Conservation (phyloP, 257 asterid genomes). For the Ocimum tenuiflorum region DNA sequence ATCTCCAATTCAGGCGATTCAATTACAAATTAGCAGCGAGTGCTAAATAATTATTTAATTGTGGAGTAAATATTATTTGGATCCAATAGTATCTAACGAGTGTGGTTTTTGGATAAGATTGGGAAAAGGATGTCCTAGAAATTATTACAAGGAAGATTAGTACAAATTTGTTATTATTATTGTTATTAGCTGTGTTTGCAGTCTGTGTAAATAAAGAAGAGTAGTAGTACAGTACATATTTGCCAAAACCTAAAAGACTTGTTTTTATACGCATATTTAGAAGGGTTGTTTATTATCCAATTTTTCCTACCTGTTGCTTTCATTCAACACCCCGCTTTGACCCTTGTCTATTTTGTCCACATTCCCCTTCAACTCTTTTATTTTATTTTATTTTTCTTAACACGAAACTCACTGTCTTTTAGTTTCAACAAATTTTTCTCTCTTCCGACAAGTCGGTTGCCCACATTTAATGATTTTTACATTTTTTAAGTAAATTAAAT, state of each 20-base stretch:
- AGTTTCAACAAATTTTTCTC: neutral
- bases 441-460: conserved; percentile 2
- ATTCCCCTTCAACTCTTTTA: neutral
- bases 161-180: neutral
- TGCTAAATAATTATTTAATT: no score
- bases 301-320: conserved; percentile 44
- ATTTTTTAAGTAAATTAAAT: neutral
- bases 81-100: no score
- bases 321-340: conserved; percentile 45
- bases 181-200: no score
- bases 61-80: no score
- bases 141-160: no score
- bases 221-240: conserved; percentile 2
- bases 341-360: conserved; percentile 55
- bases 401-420: no score
- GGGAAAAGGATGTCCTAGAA: neutral
- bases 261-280: conserved; percentile 39
- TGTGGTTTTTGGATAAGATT: neutral
- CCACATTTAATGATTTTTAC: neutral
- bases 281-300: conserved; percentile 30
- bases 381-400: no score
- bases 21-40: no score
- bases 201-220: conserved; percentile 9
- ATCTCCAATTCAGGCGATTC: no score
- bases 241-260: conserved; percentile 12